Evolutionary conservation across 352 stramenopile genomes (phyloP), one percentile per base, ranked within the genome.

Genomic region (Aphanomyces invadans): DNA sequence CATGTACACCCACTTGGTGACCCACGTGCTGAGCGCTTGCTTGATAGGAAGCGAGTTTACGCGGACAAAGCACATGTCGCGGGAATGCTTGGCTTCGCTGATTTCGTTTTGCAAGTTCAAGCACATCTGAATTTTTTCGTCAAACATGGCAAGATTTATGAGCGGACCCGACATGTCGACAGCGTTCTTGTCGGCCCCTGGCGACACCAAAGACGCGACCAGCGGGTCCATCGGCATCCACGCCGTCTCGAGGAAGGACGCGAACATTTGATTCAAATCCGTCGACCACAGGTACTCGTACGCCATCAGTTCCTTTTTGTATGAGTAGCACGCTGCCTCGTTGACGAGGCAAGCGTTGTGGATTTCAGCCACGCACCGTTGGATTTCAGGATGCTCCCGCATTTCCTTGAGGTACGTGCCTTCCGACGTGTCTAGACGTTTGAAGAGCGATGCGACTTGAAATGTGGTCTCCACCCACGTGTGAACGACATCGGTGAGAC

Each of bases 41-140:
- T 99, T 98, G 70, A 98, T 97, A 0, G 96, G 96, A 57, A 95
- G 94, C 2, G 95, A 96, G 70, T 99, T 98, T 3, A 99, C 88
- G 48, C 96, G 89, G n/a, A 99, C 72, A 95, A 95, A 99, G 7
- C 95, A 96, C 66, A 99, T 89, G 72, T 99, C 95, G 3, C 80
- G 87, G 0, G 90, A 85, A 0, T 87, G 97, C 25, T 89, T 88
- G 29, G 91, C 73, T 39, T 81, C 90, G 42, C 95, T 82, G 39
- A 98, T 95, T 61, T 97, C 87, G 23, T 76, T 88, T 23, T 92
- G 85, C 12, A 98, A 87, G 66, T 96, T 87, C 71, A 97, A 90
- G 70, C 98, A 99, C 72, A 96, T 96, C 2, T 89, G 88, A 56
- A 99, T 98, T 36, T 96, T 93, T 0, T 81, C 73, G 69, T 98